Evolutionary conservation across 306 rosid species (phyloP).

Genomic region (Oemleria cerasiformis): DNA sequence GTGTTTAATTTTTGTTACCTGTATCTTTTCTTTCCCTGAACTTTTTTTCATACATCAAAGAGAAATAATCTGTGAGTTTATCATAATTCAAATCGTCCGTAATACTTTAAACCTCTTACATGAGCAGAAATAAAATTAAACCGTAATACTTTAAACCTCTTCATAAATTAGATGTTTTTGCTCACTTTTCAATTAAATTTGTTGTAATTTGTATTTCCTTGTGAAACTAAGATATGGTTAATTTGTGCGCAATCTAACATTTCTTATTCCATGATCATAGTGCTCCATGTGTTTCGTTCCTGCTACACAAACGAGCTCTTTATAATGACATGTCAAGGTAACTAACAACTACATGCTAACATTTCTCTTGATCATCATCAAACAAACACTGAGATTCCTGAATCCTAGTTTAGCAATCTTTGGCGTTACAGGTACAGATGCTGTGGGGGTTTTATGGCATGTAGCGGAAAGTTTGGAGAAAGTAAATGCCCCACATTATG

Average conservation of each 20-base stretch:
- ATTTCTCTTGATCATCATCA: not conserved
- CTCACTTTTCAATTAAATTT: not conserved
- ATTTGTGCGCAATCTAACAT: not conserved
- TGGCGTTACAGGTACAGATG: constrained; percentile 53
- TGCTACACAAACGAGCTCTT: constrained; percentile 64
- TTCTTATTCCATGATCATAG: constrained; percentile 32
- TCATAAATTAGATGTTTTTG: not conserved
- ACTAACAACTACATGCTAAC: constrained; percentile 1
- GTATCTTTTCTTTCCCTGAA: too few species aligned
- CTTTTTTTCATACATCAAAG: too few species aligned
- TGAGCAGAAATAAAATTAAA: too few species aligned
- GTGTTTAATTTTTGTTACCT: too few species aligned
- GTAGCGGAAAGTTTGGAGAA: constrained; percentile 75
- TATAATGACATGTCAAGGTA: constrained; percentile 73
- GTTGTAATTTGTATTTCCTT: not conserved
- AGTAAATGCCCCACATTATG: constrained; percentile 56
- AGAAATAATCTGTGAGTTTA: too few species aligned
- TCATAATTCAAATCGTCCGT: too few species aligned
- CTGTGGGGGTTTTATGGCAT: constrained; percentile 84
- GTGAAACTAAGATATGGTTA: not conserved
- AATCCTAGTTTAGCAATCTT: not conserved
- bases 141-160: too few species aligned
- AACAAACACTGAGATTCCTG: not conserved
- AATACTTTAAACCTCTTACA: too few species aligned
- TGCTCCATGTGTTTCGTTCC: constrained; percentile 58